phyloP scores from a whole-genome alignment of 441 rosid species.

The Sinapis alba region DNA sequence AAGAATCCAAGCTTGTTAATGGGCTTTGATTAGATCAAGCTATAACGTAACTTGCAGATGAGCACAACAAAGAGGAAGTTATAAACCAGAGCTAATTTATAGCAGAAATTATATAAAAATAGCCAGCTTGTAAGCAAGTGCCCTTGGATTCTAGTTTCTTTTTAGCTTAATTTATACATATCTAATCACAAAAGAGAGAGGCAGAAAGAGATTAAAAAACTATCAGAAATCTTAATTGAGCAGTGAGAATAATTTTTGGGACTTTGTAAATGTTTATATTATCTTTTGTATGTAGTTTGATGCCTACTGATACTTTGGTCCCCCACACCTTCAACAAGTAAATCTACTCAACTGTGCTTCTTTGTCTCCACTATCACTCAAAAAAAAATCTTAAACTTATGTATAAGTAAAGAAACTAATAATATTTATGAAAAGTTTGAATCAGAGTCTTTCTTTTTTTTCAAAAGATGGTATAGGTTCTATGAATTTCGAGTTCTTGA shows the following conservation, averaged over 20 bases:
- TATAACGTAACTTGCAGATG: constrained; percentile 21
- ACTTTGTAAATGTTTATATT: constrained; percentile 42
- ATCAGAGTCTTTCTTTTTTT: not conserved
- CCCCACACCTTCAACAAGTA: constrained; percentile 47
- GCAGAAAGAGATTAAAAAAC: constrained; percentile 23
- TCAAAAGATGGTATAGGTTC: constrained; percentile 27
- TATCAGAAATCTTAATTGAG: constrained; percentile 58
- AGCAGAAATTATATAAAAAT: not conserved
- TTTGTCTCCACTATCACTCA: constrained; percentile 39
- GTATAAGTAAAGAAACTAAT: not conserved
- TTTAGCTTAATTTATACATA: constrained; percentile 6
- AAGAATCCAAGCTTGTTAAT: not conserved
- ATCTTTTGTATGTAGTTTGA: constrained; percentile 30
- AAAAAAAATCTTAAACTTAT: not conserved
- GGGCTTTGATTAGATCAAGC: constrained; percentile 9
- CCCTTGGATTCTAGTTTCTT: constrained; percentile 33
- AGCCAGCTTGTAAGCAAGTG: constrained; percentile 21
- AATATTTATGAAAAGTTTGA: constrained; percentile 10
- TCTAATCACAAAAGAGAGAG: constrained; percentile 15
- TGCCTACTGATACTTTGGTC: constrained; percentile 48
- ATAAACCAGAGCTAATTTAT: constrained; percentile 13
- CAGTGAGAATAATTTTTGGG: constrained; percentile 64
- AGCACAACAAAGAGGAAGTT: constrained; percentile 16
- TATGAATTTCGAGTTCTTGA: constrained; percentile 29
- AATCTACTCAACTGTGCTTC: constrained; percentile 40